Evolutionary conservation across 2,329 filamentous ascomycete genomes (phyloP), one percentile per base, ranked within the genome.

Genomic region (Fusarium sp.): DNA sequence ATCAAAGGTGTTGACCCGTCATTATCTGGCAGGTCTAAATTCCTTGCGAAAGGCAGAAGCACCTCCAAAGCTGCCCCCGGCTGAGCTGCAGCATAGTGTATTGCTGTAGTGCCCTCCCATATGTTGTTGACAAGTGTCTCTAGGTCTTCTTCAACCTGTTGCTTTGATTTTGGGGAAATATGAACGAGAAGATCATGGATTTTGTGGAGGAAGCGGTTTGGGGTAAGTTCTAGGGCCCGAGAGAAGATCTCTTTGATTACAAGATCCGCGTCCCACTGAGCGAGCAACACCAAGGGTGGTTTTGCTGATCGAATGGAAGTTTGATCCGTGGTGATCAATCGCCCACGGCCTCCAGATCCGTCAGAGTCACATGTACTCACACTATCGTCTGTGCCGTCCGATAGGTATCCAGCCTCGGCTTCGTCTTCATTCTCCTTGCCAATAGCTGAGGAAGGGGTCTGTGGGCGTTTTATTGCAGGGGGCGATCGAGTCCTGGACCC

Each of bases 51-150:
- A 22, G 70, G 74, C 11, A 76, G 28, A 39, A 76, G 52, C 11
- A 75, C 42, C 35, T 70, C 67, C 14, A 76, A 57, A 9, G 63
- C 60, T 22, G 54, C 56, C 26, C 72, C 72, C 6, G 42, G 48
- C 33, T 69, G 72, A 20, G 57, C 65, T 22, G 72, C 74, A 12
- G 74, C 74, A 55, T 69, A 71, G 52, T 76, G 74, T 20, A 69
- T 41, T 7, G 74, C 72, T 12, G 73, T 74, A 13, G 66, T 73
- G 15, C 72, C 72, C 26, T 66, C 69, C 73, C 73, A 75, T 8
- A 63, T 33, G 11, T 63, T 39, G 31, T 75, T 75, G 24, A 73
- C 31, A 44, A 73, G 70, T 18, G 20, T 35, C 55, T 47, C 65
- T 20, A 75, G 59, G 14, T 69, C 60, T 26, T n/a, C 55, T 24